Conservation (phyloP, 2,329 filamentous ascomycete species). For the Stylonectria norvegica region DNA sequence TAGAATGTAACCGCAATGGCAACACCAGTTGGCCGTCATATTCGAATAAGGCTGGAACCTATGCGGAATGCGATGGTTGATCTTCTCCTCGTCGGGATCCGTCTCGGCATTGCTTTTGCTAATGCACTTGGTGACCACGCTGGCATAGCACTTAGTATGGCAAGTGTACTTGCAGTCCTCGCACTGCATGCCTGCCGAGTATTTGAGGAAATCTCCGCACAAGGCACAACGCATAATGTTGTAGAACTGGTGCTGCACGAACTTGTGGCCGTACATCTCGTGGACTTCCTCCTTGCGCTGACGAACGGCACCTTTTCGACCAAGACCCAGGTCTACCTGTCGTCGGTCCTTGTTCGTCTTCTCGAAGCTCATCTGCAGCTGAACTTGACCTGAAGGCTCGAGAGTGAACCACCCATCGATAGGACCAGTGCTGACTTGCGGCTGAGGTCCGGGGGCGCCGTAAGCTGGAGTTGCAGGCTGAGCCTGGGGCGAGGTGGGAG, state of each 20-base stretch:
- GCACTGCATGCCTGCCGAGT: constrained; percentile 98
- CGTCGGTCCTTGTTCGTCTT: constrained; percentile 84
- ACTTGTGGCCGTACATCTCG: constrained; percentile 99
- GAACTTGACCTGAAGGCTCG: constrained; percentile 88
- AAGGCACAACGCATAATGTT: constrained; percentile 99
- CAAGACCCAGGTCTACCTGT: constrained; percentile 83
- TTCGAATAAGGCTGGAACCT: constrained; percentile 96
- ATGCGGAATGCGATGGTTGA: constrained; percentile 98
- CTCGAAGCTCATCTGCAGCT: constrained; percentile 85
- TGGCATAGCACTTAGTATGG: constrained; percentile 94
- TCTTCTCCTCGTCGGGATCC: constrained; percentile 98
- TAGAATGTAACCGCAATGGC: constrained; percentile 94
- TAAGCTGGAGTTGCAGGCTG: constrained; percentile 28
- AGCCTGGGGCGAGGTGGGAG: constrained; percentile 41
- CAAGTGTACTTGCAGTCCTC: constrained; percentile 99
- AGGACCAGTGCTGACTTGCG: constrained; percentile 53
- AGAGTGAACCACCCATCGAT: constrained; percentile 97
- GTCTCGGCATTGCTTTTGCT: constrained; percentile 99
- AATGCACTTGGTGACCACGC: constrained; percentile 98
- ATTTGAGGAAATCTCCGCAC: constrained; percentile 97
- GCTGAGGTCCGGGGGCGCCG: constrained; percentile 40
- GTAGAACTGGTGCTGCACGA: constrained; percentile 97
- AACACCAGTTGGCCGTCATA: constrained; percentile 98
- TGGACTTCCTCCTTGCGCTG: constrained; percentile 98
- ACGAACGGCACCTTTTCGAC: constrained; percentile 91